A percentile compares a stretch with the other conserved stretches of the same genome.
These are phyloP conservation scores for Gossypium anomalum DNA, from an alignment of 345 rosid species.

Conservation along the genomic window DNA sequence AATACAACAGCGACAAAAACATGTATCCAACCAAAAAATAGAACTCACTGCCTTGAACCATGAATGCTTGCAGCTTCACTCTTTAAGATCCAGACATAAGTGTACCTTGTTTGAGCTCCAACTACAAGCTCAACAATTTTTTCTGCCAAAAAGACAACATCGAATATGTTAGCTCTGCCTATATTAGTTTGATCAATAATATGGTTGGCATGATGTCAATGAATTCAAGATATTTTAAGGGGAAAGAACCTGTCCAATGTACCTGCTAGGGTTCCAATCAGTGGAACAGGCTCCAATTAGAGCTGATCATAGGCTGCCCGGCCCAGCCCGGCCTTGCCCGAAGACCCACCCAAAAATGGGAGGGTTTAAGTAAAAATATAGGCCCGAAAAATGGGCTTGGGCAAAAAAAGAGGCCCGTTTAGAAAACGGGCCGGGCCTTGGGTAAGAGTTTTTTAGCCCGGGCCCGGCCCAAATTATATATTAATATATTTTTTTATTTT, in stretches of 20 bases:
- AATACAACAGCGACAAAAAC: conserved; percentile 9
- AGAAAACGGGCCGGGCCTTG: no score
- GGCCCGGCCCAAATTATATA: no score
- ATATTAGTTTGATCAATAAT: background rate
- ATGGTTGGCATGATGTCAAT: background rate
- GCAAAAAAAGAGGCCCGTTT: no score
- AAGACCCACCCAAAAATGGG: no score
- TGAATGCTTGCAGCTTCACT: conserved; percentile 17
- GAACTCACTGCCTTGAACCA: background rate
- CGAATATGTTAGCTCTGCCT: background rate
- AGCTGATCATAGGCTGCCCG: no score
- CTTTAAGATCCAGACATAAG: conserved; percentile 85
- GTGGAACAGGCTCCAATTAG: conserved; percentile 42
- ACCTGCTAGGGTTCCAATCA: conserved; percentile 14
- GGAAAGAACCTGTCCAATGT: background rate
- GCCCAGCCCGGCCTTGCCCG: no score
- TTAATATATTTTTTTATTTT: no score
- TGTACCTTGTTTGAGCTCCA: conserved; percentile 91
- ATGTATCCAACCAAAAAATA: background rate
- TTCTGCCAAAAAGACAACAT: conserved; percentile 32
- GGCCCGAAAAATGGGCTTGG: no score
- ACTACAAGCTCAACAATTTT: conserved; percentile 77
- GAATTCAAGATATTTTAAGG: background rate
- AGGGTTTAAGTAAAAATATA: no score
- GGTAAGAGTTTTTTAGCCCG: no score